phyloP scores from a whole-genome alignment of 768 basidiomycete species.

The Rhizopogon vesiculosus region DNA sequence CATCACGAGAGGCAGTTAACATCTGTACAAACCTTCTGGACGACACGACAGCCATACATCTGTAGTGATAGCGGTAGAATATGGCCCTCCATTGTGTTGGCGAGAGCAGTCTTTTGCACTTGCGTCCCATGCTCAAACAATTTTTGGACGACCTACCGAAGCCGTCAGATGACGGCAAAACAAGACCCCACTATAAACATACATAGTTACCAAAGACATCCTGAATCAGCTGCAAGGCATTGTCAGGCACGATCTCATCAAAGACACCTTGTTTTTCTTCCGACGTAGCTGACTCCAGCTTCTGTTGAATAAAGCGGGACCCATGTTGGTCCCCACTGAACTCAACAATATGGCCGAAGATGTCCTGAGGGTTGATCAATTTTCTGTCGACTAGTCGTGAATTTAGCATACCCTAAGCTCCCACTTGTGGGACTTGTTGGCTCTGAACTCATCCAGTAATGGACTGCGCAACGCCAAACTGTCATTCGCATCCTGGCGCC shows the following conservation, averaged over 20 bases:
- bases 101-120: slow-evolving; percentile 67
- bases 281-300: slow-evolving; percentile 67
- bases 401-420: slow-evolving; percentile 57
- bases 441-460: slow-evolving; percentile 80
- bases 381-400: background rate
- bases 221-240: slow-evolving; percentile 72
- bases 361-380: slow-evolving; percentile 52
- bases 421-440: slow-evolving; percentile 78
- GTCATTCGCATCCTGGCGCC: slow-evolving; percentile 39
- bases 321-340: slow-evolving; percentile 95
- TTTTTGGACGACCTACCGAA: slow-evolving; percentile 82
- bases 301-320: slow-evolving; percentile 96
- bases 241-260: slow-evolving; percentile 80
- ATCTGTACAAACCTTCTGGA: slow-evolving; percentile 67
- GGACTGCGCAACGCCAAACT: slow-evolving; percentile 54
- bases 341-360: slow-evolving; percentile 81
- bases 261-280: slow-evolving; percentile 81
- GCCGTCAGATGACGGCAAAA: slow-evolving; percentile 6
- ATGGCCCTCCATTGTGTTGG: slow-evolving; percentile 71
- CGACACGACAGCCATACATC: slow-evolving; percentile 95
- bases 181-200: slow-evolving; percentile 21
- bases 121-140: slow-evolving; percentile 83
- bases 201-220: slow-evolving; percentile 98
- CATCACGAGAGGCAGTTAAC: background rate
- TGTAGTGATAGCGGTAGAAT: slow-evolving; percentile 76